phyloP scores from a whole-genome alignment of 2,329 filamentous ascomycete genomes.

The Nigrospora osmanthi region DNA sequence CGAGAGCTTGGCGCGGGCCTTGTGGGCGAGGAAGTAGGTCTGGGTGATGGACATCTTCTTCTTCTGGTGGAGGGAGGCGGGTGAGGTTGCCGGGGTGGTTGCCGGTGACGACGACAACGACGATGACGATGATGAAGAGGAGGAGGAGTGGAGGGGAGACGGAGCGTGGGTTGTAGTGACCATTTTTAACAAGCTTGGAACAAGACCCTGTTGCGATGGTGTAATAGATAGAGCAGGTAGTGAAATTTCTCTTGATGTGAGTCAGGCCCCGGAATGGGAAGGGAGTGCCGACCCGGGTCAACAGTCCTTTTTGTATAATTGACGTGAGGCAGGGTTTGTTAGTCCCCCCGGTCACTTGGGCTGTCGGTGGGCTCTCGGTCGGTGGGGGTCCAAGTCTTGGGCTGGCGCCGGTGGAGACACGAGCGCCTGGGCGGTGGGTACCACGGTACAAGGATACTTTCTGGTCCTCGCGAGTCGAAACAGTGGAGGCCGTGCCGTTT shows the following conservation, averaged over 20 bases:
- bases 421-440: too few species aligned
- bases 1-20: constrained; percentile 92
- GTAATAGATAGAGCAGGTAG: constrained; percentile 15
- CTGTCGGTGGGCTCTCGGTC: neutral
- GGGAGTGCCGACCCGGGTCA: neutral
- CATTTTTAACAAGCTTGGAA: constrained; percentile 22
- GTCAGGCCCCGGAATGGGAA: constrained; percentile 21
- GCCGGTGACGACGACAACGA: neutral
- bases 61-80: constrained; percentile 42
- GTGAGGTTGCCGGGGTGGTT: constrained; percentile 7
- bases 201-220: constrained; percentile 14
- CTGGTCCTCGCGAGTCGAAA: neutral
- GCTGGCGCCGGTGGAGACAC: too few species aligned
- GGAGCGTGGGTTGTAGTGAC: constrained; percentile 16
- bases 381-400: too few species aligned
- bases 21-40: constrained; percentile 97
- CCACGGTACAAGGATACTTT: neutral
- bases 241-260: constrained; percentile 18
- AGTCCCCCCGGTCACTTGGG: neutral
- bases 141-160: constrained; percentile 13
- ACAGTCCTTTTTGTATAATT: constrained; percentile 2
- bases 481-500: too few species aligned
- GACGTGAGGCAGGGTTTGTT: constrained; percentile 2
- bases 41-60: constrained; percentile 97
- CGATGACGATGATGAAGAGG: constrained; percentile 21